Evolutionary conservation across 2,329 filamentous ascomycete genomes (phyloP).

Genomic region (Aspergillus niger): DNA sequence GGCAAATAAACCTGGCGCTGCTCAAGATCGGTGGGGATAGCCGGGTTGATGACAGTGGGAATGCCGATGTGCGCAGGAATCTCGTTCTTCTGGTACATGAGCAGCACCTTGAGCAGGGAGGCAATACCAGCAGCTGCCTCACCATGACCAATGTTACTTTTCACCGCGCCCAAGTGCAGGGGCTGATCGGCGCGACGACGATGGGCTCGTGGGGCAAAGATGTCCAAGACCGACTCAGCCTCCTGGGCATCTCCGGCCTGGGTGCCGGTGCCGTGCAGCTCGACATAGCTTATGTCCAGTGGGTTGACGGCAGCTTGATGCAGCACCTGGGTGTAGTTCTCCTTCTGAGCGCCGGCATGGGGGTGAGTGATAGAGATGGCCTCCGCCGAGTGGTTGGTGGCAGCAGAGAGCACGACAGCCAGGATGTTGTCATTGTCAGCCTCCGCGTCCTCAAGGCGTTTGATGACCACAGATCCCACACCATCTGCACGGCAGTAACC

Average conservation of each 20-base stretch:
- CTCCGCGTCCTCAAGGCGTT: conserved; percentile 52
- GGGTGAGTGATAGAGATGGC: conserved; percentile 51
- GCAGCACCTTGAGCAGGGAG: conserved; percentile 61
- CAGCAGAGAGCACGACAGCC: conserved; percentile 47
- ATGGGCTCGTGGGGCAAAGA: too few species aligned
- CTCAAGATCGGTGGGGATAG: conserved; percentile 32
- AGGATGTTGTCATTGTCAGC: conserved; percentile 49
- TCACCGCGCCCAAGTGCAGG: conserved; percentile 33
- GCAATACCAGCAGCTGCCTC: conserved; percentile 36
- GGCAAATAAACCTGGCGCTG: conserved; percentile 35
- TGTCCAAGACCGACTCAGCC: too few species aligned
- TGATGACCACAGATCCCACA: conserved; percentile 54
- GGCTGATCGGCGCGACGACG: not conserved
- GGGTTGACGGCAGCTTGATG: conserved; percentile 39
- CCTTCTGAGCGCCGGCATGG: conserved; percentile 41
- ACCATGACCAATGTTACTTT: conserved; percentile 51
- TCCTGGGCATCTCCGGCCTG: conserved; percentile 24
- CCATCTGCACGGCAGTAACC: conserved; percentile 59
- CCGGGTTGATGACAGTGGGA: conserved; percentile 50
- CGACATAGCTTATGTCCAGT: conserved; percentile 40
- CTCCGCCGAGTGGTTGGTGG: conserved; percentile 48
- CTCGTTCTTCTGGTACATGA: conserved; percentile 64
- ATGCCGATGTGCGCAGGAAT: conserved; percentile 71
- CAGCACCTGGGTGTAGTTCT: conserved; percentile 42
- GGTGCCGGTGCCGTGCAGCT: conserved; percentile 47